Percentiles rank a stretch among this genome's conserved stretches.
phyloP scores from a whole-genome alignment of 2,329 filamentous ascomycete genomes.

The Colletotrichum siamense region DNA sequence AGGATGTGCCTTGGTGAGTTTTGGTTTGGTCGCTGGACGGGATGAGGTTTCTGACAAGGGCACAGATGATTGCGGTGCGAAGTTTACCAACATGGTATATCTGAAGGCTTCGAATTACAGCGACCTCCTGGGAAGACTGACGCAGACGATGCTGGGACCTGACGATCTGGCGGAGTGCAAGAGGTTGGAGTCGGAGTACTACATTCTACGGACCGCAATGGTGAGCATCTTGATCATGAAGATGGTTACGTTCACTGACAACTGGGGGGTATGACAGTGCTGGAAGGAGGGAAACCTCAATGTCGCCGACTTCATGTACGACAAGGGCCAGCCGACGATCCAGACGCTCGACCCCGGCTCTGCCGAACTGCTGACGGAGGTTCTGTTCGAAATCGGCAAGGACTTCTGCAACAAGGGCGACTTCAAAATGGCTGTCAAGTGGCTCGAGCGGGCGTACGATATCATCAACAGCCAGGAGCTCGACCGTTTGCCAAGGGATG shows the following conservation, averaged over 20 bases:
- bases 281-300: conserved; percentile 78
- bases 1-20: conserved; percentile 65
- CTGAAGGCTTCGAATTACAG: conserved; percentile 68
- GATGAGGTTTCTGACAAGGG: conserved; percentile 8
- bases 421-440: conserved; percentile 64
- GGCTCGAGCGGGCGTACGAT: conserved; percentile 74
- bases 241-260: not conserved
- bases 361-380: conserved; percentile 68
- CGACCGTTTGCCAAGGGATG: conserved; percentile 62
- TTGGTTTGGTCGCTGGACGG: not conserved
- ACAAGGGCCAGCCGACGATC: conserved; percentile 54
- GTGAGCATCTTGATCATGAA: conserved; percentile 47
- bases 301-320: conserved; percentile 80
- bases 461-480: conserved; percentile 61
- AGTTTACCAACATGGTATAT: conserved; percentile 65
- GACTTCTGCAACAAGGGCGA: conserved; percentile 58
- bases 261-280: conserved; percentile 51
- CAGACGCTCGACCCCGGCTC: conserved; percentile 49
- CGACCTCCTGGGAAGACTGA: conserved; percentile 37
- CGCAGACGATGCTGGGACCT: conserved; percentile 26
- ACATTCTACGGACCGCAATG: conserved; percentile 68
- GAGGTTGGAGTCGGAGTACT: conserved; percentile 64
- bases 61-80: conserved; percentile 57
- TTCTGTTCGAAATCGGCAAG: conserved; percentile 76
- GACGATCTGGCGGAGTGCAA: conserved; percentile 35